Evolutionary conservation across 2,329 filamentous ascomycete genomes (phyloP), one percentile per base, ranked within the genome.

Genomic region (Clarireedia paspali): DNA sequence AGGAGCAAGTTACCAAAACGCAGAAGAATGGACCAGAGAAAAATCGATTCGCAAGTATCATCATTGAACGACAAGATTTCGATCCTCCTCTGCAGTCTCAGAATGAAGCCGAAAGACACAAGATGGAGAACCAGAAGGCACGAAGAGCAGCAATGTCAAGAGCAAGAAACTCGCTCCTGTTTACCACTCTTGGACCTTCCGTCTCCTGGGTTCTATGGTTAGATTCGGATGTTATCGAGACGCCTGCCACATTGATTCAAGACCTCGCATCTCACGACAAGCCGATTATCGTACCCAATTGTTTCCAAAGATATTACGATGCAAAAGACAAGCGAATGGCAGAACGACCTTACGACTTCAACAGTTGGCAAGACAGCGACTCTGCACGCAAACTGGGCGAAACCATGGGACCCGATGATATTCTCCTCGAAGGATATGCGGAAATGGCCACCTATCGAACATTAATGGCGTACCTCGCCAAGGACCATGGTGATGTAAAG

Each of bases 161-260:
- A 67, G 92, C 94, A 39, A 85, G 94, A 62, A 99, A 99, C 70
- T 95, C 89, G 53, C 80, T 99, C 7, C 81, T 99, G 27, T 99
- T 97, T 75, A 96, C 94, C 7, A 97, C 92, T 0, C 77, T 99
- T 9, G 91, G 92, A 1, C 91, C 91, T 0, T 81, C 84, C 12
- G 96, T 91, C 0, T 94, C 90, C 0, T 99, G 94, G 94, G 91
- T 99, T 36, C 78, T 99, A 24, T 99, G 94, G 94, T 79, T 99
- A 30, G 94, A 99, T 69, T 81, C 85, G 39, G 94, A 99, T 70
- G 87, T 99, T 61, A 70, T 99, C 63, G 94, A 99, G 74, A 90
- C 89, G 4, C 94, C 92, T 0, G 76, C 83, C 0, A 80, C 83
- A 2, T 76, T 99, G 50, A 95, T 99, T 63, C 90, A 99, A 70